These are phyloP conservation scores for Talaromyces sp. DNA, from an alignment of 2,329 filamentous ascomycete species.

Conservation along the genomic window DNA sequence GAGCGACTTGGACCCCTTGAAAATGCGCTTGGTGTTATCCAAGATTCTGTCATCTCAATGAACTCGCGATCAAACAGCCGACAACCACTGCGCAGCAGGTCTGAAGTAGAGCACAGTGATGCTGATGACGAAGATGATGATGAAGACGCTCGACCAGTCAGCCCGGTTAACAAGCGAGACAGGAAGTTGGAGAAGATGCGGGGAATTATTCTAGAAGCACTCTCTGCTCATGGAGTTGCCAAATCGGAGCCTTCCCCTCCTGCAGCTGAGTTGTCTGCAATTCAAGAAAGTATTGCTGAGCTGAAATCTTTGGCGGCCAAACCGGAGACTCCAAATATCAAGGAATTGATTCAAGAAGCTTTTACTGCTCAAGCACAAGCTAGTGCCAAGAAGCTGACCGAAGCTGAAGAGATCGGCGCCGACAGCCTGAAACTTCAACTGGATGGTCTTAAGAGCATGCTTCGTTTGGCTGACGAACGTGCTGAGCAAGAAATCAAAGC, in stretches of 20 bases:
- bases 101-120: conserved; percentile 72
- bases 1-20: conserved; percentile 76
- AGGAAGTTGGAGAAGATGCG: conserved; percentile 78
- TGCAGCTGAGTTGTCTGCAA: conserved; percentile 30
- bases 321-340: conserved; percentile 48
- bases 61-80: conserved; percentile 53
- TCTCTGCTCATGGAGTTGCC: conserved; percentile 45
- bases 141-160: conserved; percentile 60
- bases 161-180: conserved; percentile 63
- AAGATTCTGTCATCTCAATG: conserved; percentile 60
- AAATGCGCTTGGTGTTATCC: conserved; percentile 69
- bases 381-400: conserved; percentile 28
- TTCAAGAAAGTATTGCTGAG: conserved; percentile 35
- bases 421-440: conserved; percentile 54
- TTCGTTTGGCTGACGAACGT: conserved; percentile 58
- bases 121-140: conserved; percentile 83
- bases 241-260: conserved; percentile 18
- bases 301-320: conserved; percentile 20
- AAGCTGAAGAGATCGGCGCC: conserved; percentile 48
- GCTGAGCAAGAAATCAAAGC: conserved; percentile 60
- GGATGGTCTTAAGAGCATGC: conserved; percentile 63
- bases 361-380: conserved; percentile 50
- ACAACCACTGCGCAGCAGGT: conserved; percentile 60
- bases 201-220: conserved; percentile 59
- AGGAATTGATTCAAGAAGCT: conserved; percentile 59